phyloP scores from a whole-genome alignment of 2,329 filamentous ascomycete genomes.

The Microdochium paspali region DNA sequence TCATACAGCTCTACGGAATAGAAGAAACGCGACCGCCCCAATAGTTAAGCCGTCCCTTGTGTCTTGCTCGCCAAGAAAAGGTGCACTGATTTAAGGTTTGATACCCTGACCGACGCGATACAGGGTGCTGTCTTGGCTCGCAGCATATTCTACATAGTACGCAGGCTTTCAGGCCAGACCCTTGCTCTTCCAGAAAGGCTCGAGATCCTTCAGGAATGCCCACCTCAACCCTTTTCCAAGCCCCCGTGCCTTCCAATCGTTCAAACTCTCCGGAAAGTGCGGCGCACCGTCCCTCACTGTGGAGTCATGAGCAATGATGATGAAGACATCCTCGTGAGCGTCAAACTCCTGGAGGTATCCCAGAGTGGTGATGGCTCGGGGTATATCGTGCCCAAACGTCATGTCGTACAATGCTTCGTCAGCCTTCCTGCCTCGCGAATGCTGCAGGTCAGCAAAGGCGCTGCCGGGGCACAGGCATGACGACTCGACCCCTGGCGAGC shows the following conservation, averaged over 20 bases:
- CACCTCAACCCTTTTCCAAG: neutral
- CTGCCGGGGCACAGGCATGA: conserved; percentile 16
- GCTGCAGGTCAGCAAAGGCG: neutral
- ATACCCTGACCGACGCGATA: no score
- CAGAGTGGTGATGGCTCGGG: conserved; percentile 26
- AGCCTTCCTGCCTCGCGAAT: neutral
- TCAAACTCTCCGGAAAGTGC: neutral
- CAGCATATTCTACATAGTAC: no score
- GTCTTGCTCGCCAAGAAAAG: no score
- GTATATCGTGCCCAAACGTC: conserved; percentile 11
- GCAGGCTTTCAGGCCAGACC: no score
- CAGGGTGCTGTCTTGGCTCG: no score
- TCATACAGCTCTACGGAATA: no score
- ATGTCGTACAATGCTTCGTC: conserved; percentile 3
- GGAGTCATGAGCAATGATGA: conserved; percentile 37
- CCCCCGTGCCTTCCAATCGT: neutral
- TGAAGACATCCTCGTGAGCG: conserved; percentile 29
- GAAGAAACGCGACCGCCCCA: no score
- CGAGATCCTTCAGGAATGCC: neutral
- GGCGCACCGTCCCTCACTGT: conserved; percentile 17
- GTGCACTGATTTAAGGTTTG: no score
- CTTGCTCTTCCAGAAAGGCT: neutral
- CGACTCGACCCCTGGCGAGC: neutral
- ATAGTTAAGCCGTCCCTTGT: no score
- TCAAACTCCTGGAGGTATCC: conserved; percentile 34